Base-by-base conservation (phyloP, 352 stramenopile genomes). In the Phytopythium vexans region DNA sequence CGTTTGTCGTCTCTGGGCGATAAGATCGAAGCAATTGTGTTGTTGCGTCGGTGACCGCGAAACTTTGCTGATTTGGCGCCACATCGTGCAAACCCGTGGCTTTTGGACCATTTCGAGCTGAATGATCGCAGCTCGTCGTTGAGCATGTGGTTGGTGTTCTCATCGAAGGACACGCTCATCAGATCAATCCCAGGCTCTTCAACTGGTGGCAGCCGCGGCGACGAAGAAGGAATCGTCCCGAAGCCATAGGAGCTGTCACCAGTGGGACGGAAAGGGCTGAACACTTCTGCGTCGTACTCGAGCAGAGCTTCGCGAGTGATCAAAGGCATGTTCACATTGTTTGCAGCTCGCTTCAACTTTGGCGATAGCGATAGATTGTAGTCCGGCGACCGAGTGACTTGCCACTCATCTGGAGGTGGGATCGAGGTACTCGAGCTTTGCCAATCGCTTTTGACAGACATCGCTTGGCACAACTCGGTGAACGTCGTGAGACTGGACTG, bases 251-350 rank as follows among this genome's bases (percentile, higher is more conserved):
- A 27, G 21, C 21, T 27, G 21, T 27, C 21, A 27, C 21, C 21
- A 27, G 21, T 27, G 21, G 21, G 21, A 27, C 21, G 21, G 21
- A 27, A 27, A 27, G 21, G 62, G 1, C 50, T 52, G 43, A 92
- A 92, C 1, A 92, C 82, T 10, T 68, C 74, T 3, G 71, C 78
- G 42, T 92, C 82, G 42, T 92, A 92, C 41, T 84, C 73, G 37
- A 77, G 56, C 9, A 89, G 53, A 27, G 66, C 68, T 43, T 82
- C 74, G 32, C 68, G 57, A 0, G 61, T 58, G 11, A 83, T 50
- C 1, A 84, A 46, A 47, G 66, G 72, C 6, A 68, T 46, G 43
- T 60, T 74, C 9, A 86, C 42, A 21, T 66, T 64, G 11, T 52
- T 67, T 14, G 64, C 32, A 10, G 52, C 66, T 38, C 53, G 40